Evolutionary conservation across 2,329 filamentous ascomycete genomes (phyloP).

Genomic region (Monosporascus sp.): DNA sequence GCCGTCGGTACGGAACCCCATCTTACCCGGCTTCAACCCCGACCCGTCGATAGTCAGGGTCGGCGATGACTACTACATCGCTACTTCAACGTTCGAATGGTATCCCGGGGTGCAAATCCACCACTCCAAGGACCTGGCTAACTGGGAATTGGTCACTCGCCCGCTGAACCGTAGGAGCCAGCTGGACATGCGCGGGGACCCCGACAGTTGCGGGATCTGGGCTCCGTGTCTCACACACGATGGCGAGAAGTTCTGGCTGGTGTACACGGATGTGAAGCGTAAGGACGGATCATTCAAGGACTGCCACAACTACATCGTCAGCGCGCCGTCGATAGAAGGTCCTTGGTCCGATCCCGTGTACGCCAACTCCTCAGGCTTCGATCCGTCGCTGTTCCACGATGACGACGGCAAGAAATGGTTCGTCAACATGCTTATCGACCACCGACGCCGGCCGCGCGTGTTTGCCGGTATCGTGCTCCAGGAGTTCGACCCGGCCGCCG

Average conservation of each 20-base stretch:
- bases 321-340: slow-evolving; percentile 44
- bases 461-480: slow-evolving; percentile 56
- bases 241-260: slow-evolving; percentile 55
- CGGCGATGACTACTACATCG: slow-evolving; percentile 49
- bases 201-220: slow-evolving; percentile 58
- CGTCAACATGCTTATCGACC: slow-evolving; percentile 52
- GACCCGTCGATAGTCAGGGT: slow-evolving; percentile 50
- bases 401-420: slow-evolving; percentile 51
- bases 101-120: slow-evolving; percentile 51
- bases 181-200: slow-evolving; percentile 53
- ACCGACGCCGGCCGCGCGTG: slow-evolving; percentile 39
- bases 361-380: slow-evolving; percentile 57
- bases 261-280: slow-evolving; percentile 62
- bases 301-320: slow-evolving; percentile 59
- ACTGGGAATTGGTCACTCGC: slow-evolving; percentile 42
- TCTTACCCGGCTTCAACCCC: slow-evolving; percentile 51
- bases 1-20: slow-evolving; percentile 47
- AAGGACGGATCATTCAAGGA: slow-evolving; percentile 63
- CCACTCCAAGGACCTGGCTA: slow-evolving; percentile 46
- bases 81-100: slow-evolving; percentile 52
- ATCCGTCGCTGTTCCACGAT: slow-evolving; percentile 56
- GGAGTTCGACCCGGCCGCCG: slow-evolving; percentile 45
- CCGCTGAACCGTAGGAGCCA: slow-evolving; percentile 45
- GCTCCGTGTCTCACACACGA: slow-evolving; percentile 59
- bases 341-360: slow-evolving; percentile 58